Percentiles rank a stretch among this genome's conserved stretches.
These are phyloP conservation scores for Samsoniella hepiali DNA, from an alignment of 2,329 filamentous ascomycete species.

Conservation along the genomic window DNA sequence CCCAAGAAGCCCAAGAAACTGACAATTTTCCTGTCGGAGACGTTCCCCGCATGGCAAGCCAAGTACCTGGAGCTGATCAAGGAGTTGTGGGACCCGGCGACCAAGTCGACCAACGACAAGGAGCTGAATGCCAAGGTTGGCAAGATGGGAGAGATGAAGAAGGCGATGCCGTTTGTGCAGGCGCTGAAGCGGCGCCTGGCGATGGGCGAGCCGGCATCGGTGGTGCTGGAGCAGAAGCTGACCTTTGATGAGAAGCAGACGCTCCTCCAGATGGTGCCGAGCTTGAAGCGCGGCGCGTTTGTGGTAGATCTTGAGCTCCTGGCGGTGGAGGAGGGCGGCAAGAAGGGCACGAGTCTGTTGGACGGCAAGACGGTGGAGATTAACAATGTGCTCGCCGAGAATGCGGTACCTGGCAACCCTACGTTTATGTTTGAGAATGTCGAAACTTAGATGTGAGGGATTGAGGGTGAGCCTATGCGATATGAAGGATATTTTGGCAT, in stretches of 20 bases:
- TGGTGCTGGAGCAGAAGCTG: constrained; percentile 79
- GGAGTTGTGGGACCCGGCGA: constrained; percentile 61
- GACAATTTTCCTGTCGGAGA: constrained; percentile 75
- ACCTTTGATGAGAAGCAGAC: constrained; percentile 80
- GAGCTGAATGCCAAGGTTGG: constrained; percentile 72
- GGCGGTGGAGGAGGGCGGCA: constrained; percentile 66
- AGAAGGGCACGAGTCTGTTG: constrained; percentile 57
- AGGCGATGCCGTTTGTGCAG: constrained; percentile 97
- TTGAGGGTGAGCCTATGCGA: neutral
- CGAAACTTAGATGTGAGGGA: constrained; percentile 33
- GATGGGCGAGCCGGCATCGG: constrained; percentile 60
- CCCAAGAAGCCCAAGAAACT: constrained; percentile 90
- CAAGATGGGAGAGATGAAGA: constrained; percentile 89
- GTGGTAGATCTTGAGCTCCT: constrained; percentile 71
- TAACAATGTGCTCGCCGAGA: constrained; percentile 59
- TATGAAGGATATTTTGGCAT: neutral
- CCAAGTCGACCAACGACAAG: constrained; percentile 72
- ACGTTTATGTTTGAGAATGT: constrained; percentile 86
- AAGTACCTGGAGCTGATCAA: constrained; percentile 81
- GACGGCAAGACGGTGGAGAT: constrained; percentile 54
- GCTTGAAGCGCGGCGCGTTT: constrained; percentile 70
- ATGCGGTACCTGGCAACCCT: constrained; percentile 76
- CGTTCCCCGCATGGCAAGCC: constrained; percentile 87
- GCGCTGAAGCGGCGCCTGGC: constrained; percentile 78
- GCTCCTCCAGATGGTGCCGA: constrained; percentile 72